Evolutionary conservation across 1,284 basidiomycete species (phyloP), one percentile per base, ranked within the genome.

Genomic region (Irpex sp.): DNA sequence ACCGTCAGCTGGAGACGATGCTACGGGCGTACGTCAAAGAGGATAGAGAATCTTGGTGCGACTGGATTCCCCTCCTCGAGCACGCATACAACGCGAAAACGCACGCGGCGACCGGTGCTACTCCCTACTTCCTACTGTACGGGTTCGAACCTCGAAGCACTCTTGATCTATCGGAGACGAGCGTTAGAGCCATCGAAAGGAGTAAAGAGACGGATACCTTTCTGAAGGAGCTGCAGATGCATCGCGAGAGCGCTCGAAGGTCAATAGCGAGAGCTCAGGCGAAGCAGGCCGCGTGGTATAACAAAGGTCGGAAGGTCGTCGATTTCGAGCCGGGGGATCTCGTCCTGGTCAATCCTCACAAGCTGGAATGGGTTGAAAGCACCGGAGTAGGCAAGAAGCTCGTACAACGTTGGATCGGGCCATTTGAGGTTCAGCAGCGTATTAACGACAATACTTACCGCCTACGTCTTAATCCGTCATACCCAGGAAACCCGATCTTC

Each of bases 261-360:
- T 65, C 68, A 5, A 63, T 71, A 1, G 62, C 60, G 0, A 59
- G 61, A 44, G 69, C 71, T 1, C 67, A 68, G 36, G 40, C 26
- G 4, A 56, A 51, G 13, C 64, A 67, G 31, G 63, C 63, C 4
- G 34, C 44, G n/a, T 34, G 19, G 3, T 65, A 65, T 51, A 63
- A 65, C 54, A 63, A 60, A 15, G 64, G 62, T 1, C 52, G 62
- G 2, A 51, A 64, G 0, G n/a, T 63, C 0, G 31, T 62, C 7
- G 66, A 62, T n/a, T 71, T 73, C 37, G 47, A 71, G 36, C 57
- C 52, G 13, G 75, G 76, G 4, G 68, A 73, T 11, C 40, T 49
- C 6, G 76, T 75, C 0, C 62, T 76, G 2, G 64, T 77, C 1
- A 76, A 76, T 48, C 74, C 76, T 3, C 72, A 76, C 58, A 65